Base-by-base conservation (phyloP, 2,329 filamentous ascomycete species). In the Elsinoe perseae region DNA sequence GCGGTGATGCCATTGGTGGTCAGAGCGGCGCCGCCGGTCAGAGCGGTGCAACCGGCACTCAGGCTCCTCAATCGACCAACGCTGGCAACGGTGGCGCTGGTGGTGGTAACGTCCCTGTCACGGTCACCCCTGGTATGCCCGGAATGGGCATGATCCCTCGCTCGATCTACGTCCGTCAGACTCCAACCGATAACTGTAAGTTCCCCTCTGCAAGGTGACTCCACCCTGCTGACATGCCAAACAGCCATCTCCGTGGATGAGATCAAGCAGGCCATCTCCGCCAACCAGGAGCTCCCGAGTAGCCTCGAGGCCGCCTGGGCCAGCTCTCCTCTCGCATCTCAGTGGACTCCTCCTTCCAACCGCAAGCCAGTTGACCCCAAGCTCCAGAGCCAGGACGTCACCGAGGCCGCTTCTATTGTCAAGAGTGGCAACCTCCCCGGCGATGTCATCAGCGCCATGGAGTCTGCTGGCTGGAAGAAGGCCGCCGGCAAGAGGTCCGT, bases 1-100 rank as follows among this genome's bases (percentile, higher is more conserved):
- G 43, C 34, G 40, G 53, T 43, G 46, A 56, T 52, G 57, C 52
- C 42, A 50, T 34, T 44, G 44, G 23, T 43, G 20, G 7, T 23
- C 14, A 20, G n/a, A 36, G 23, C 12, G 28, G 50, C 3, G 50
- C 30, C 27, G 23, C 21, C 18, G 25, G 30, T 30, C 21, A 23
- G 4, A 23, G 44, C 12, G 38, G 38, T 23, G 5, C 20, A 3
- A 50, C 44, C 5, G 27, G 16, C 21, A 28, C 4, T 4, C 12
- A 9, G 12, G 5, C 32, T 36, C 5, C 12, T 3, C n/a, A 9
- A 4, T 36, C 32, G 32, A 36, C 32, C 32, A 36, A 14, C 32
- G 12, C 32, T 14, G 44, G 23, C 44, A 20, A 6, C 3, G 50
- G 50, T 20, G 50, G 50, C 50, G 21, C 28, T 50, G 44, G 25